Evolutionary conservation across 2,329 filamentous ascomycete genomes (phyloP).

Genomic region (Colletotrichum sp.): DNA sequence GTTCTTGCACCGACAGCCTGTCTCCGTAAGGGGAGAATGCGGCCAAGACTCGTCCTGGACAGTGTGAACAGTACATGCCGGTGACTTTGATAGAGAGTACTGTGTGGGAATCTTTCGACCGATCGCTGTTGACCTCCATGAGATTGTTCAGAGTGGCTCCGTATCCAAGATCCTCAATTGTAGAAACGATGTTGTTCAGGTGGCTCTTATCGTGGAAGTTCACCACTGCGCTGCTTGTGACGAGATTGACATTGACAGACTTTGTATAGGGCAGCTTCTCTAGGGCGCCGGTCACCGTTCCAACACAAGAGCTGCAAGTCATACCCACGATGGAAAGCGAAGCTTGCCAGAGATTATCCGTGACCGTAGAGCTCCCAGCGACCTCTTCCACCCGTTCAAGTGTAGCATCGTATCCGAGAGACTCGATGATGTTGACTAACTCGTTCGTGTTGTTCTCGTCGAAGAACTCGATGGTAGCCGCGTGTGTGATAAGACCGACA

Average conservation of each 20-base stretch:
- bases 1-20: constrained; percentile 57
- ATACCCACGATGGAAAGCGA: constrained; percentile 71
- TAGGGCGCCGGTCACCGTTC: constrained; percentile 63
- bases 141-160: constrained; percentile 58
- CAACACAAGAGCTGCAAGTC: constrained; percentile 74
- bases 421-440: constrained; percentile 58
- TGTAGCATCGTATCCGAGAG: constrained; percentile 69
- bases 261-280: constrained; percentile 57
- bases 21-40: constrained; percentile 58
- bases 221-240: constrained; percentile 65
- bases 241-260: constrained; percentile 53
- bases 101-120: constrained; percentile 40
- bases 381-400: constrained; percentile 56
- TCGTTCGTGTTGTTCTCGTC: constrained; percentile 34
- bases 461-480: constrained; percentile 63
- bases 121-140: constrained; percentile 31
- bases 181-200: constrained; percentile 28
- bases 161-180: constrained; percentile 61
- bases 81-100: constrained; percentile 70
- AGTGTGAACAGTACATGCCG: constrained; percentile 78
- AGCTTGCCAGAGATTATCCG: constrained; percentile 51
- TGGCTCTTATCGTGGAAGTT: constrained; percentile 41
- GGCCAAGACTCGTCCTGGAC: constrained; percentile 63
- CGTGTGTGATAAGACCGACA: constrained; percentile 72
- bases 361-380: constrained; percentile 48